Evolutionary conservation across 2,329 filamentous ascomycete genomes (phyloP), one percentile per base, ranked within the genome.

Genomic region (Fusarium sp.): DNA sequence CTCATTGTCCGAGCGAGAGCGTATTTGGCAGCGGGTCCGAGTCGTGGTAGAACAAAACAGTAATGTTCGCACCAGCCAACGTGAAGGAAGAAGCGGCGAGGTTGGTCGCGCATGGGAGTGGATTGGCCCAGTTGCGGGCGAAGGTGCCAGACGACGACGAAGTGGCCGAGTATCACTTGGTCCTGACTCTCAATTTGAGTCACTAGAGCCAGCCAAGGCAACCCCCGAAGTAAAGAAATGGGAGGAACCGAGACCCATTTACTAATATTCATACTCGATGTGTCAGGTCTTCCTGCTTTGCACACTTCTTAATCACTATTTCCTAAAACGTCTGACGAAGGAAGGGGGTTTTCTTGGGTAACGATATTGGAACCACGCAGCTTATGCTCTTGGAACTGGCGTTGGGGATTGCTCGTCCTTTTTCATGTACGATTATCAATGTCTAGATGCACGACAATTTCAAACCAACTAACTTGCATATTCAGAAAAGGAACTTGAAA

Each of bases 21-120:
- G 89, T 57, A 84, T 99, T 50, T 99, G 97, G 96, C 86, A 89
- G 68, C 89, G 89, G 49, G 96, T 99, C 21, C 88, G 89, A 71
- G 88, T 85, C 52, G 91, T 98, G 53, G 94, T 99, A 2, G 96
- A 99, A 80, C 90, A 91, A 79, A 99, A 99, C 78, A 92, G 93
- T 63, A 99, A 99, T 76, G 92, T 99, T 18, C 88, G 96, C 41
- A 93, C 87, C 0, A 84, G 86, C 81, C 80, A 94, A 86, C 82
- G 94, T 83, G 82, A 92, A 86, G 80, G 91, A 46, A 81, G 84
- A 54, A 90, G 85, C 71, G 89, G 89, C 33, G 89, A 91, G 75
- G 85, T 92, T 29, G 88, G 88, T 28, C 83, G 88, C 28, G 89
- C 88, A 2, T 91, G 89, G 89, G 89, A 91, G 76, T 91, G 89